Percentiles rank a stretch among this genome's conserved stretches.
These are phyloP conservation scores for Pichia cephalocereana DNA, from an alignment of 805 yeast species.

Conservation along the genomic window DNA sequence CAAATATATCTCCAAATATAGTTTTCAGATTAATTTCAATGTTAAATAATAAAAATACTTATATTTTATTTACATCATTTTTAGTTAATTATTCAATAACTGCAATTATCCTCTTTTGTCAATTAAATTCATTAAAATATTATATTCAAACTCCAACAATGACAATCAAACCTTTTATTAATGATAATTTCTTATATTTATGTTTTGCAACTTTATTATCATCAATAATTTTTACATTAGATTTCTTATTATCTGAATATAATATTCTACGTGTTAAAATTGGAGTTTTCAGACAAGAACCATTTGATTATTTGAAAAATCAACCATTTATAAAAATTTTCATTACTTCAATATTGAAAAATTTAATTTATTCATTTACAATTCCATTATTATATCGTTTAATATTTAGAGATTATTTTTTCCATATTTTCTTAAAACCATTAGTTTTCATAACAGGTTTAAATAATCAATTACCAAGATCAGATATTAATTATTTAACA, in stretches of 20 bases:
- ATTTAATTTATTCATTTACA: constrained; percentile 26
- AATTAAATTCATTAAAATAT: constrained; percentile 18
- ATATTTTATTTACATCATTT: constrained; percentile 16
- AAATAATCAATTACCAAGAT: constrained; percentile 34
- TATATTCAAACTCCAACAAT: constrained; percentile 27
- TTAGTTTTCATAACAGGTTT: constrained; percentile 26
- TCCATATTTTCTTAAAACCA: constrained; percentile 28
- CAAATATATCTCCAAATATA: constrained; percentile 16
- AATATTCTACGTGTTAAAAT: constrained; percentile 42
- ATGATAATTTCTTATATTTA: constrained; percentile 37
- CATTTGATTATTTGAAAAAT: constrained; percentile 23
- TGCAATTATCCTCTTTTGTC: constrained; percentile 15
- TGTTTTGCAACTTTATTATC: constrained; percentile 37
- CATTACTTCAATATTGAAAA: constrained; percentile 29
- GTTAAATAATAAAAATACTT: constrained; percentile 16
- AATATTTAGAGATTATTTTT: constrained; percentile 33
- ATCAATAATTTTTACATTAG: constrained; percentile 38
- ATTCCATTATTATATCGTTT: constrained; percentile 26
- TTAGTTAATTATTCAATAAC: constrained; percentile 14
- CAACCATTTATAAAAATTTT: constrained; percentile 10
- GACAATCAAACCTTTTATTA: constrained; percentile 33
- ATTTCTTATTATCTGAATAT: constrained; percentile 44
- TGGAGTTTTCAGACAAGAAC: constrained; percentile 33
- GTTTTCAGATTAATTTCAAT: constrained; percentile 21
- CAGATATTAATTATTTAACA: constrained; percentile 8